A percentile compares a stretch with the other conserved stretches of the same genome.
Conservation (phyloP, 2,329 filamentous ascomycete species). For the Emericellopsis cladophorae region DNA sequence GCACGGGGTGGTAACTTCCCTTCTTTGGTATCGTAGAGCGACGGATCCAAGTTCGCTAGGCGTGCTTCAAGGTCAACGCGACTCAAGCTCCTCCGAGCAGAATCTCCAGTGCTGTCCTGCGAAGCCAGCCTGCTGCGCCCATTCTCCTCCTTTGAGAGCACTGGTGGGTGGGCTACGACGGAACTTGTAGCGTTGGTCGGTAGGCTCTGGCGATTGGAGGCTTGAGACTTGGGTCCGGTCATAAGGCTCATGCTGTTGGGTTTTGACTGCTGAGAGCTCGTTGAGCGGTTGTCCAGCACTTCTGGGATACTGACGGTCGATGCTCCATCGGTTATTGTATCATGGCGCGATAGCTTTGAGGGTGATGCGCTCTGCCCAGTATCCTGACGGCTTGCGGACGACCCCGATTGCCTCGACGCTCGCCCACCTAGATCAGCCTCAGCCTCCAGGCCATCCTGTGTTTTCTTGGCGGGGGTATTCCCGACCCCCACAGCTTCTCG, state of each 20-base stretch:
- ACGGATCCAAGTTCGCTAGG: constrained; percentile 19
- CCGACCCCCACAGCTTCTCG: constrained; percentile 67
- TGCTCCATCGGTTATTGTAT: neutral
- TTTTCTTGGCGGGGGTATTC: constrained; percentile 24
- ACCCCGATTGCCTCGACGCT: constrained; percentile 25
- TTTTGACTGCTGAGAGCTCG: constrained; percentile 29
- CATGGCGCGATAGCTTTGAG: constrained; percentile 13
- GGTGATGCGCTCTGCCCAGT: constrained; percentile 9
- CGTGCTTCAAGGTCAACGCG: constrained; percentile 26
- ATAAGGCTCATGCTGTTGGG: constrained; percentile 34
- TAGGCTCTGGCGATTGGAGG: constrained; percentile 24
- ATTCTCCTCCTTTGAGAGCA: constrained; percentile 5
- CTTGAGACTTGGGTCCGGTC: constrained; percentile 27
- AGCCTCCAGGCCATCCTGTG: constrained; percentile 1
- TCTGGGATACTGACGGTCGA: neutral
- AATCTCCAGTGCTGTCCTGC: constrained; percentile 28
- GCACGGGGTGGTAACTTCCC: constrained; percentile 18
- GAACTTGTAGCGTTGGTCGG: constrained; percentile 28
- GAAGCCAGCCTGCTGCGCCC: constrained; percentile 25
- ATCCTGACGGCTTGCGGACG: constrained; percentile 28
- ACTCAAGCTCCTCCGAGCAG: constrained; percentile 27
- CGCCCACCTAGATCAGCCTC: constrained; percentile 23
- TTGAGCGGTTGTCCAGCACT: constrained; percentile 20
- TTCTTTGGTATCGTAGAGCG: constrained; percentile 25
- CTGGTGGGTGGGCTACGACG: constrained; percentile 23